Percentiles rank a stretch among this genome's conserved stretches.
Evolutionary conservation across 805 yeast genomes (phyloP).

Genomic region (Cyberlindnera maritima): DNA sequence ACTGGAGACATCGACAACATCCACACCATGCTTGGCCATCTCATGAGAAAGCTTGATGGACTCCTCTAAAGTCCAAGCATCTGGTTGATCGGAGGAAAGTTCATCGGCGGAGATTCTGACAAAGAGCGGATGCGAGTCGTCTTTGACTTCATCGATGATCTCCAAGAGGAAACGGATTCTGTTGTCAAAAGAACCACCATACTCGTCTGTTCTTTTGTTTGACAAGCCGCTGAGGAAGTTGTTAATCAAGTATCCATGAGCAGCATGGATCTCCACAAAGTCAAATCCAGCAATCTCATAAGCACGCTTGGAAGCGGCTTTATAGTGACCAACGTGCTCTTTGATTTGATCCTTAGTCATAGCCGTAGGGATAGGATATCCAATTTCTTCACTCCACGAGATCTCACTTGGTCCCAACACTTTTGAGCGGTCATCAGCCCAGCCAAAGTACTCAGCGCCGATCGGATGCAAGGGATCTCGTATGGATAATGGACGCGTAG

Average conservation of each 20-base stretch:
- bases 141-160: slow-evolving; percentile 48
- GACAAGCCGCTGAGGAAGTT: slow-evolving; percentile 42
- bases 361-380: slow-evolving; percentile 35
- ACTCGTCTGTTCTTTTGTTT: slow-evolving; percentile 56
- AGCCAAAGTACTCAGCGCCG: slow-evolving; percentile 37
- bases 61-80: slow-evolving; percentile 18
- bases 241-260: slow-evolving; percentile 53
- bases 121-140: slow-evolving; percentile 41
- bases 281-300: slow-evolving; percentile 35
- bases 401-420: slow-evolving; percentile 44
- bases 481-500: slow-evolving; percentile 32
- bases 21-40: slow-evolving; percentile 44
- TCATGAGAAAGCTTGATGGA: slow-evolving; percentile 34
- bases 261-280: slow-evolving; percentile 32
- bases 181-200: slow-evolving; percentile 63
- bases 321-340: slow-evolving; percentile 39
- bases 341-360: slow-evolving; percentile 41
- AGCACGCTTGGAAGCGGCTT: slow-evolving; percentile 47
- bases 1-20: slow-evolving; percentile 51
- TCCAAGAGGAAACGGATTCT: slow-evolving; percentile 50
- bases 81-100: slow-evolving; percentile 14
- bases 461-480: slow-evolving; percentile 22
- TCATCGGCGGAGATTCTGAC: slow-evolving; percentile 22
- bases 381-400: slow-evolving; percentile 19
- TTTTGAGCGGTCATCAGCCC: slow-evolving; percentile 32